Evolutionary conservation across 2,329 filamentous ascomycete genomes (phyloP).

Genomic region (Tolypocladium cylindrosporum): DNA sequence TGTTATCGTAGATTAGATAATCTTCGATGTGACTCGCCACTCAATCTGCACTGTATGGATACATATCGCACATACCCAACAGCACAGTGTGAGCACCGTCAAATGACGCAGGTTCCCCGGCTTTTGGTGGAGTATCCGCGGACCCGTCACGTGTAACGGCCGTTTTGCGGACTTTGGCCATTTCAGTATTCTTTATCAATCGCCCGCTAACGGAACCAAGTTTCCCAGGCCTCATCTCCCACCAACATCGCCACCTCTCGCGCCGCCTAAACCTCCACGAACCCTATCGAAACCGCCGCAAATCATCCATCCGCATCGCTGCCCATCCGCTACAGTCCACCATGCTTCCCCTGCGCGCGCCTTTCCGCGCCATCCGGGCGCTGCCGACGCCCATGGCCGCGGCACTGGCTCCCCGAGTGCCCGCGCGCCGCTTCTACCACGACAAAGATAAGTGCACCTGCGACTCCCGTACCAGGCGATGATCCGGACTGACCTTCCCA

Average conservation of each 20-base stretch:
- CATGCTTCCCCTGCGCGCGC: conserved; percentile 9
- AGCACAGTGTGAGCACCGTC: neutral
- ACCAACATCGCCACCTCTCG: neutral
- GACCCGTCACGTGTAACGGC: neutral
- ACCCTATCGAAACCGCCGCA: neutral
- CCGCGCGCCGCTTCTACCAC: conserved; percentile 34
- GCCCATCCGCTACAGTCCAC: neutral
- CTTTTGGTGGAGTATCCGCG: neutral
- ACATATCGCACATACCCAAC: fast-evolving
- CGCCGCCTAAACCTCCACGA: neutral
- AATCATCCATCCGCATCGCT: neutral
- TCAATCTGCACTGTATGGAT: neutral
- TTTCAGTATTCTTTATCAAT: conserved; percentile 3
- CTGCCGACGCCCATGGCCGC: conserved; percentile 7
- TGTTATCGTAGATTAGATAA: neutral
- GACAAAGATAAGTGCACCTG: conserved; percentile 27
- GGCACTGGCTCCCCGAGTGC: conserved; percentile 16
- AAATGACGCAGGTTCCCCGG: neutral
- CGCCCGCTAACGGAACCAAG: neutral
- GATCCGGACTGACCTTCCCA: conserved; percentile 4
- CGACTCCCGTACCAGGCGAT: neutral
- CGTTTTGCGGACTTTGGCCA: neutral
- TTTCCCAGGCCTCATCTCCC: neutral
- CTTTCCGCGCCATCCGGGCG: conserved; percentile 6
- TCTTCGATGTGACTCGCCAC: neutral